These are phyloP conservation scores for Pleurotus ostreatus DNA, from an alignment of 768 basidiomycete genomes.

Conservation along the genomic window DNA sequence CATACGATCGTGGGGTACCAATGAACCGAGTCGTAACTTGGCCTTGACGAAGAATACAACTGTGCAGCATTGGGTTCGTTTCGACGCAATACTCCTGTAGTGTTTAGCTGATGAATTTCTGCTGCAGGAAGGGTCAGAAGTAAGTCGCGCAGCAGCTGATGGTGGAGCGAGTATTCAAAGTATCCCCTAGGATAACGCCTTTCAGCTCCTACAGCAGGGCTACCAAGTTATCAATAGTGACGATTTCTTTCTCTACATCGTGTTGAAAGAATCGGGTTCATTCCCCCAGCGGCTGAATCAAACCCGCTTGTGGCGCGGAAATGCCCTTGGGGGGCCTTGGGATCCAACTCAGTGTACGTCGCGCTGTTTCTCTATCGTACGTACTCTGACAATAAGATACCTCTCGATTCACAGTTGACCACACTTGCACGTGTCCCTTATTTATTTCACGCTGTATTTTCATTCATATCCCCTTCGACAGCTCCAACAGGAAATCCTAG, in stretches of 20 bases:
- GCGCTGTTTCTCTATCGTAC: background rate
- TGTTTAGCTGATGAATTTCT: conserved; percentile 4
- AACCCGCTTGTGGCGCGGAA: conserved; percentile 26
- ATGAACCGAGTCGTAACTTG: conserved; percentile 18
- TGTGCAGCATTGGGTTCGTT: conserved; percentile 3
- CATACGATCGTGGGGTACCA: conserved; percentile 39
- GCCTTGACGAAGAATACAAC: background rate
- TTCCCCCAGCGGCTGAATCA: conserved; percentile 28
- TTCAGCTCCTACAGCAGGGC: conserved; percentile 27
- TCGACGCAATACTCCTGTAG: background rate
- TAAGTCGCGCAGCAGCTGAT: background rate
- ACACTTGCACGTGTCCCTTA: background rate
- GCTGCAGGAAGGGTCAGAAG: background rate
- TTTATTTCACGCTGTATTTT: background rate
- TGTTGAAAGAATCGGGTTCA: conserved; percentile 28
- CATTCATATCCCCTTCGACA: conserved; percentile 19
- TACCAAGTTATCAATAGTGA: conserved; percentile 34
- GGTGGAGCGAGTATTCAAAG: background rate
- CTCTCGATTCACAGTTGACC: background rate
- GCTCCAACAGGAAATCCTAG: conserved; percentile 28
- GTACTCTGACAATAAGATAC: background rate
- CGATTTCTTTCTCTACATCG: conserved; percentile 30
- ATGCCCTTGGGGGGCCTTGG: conserved; percentile 27
- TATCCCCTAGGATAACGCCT: conserved; percentile 24
- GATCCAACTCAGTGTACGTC: conserved; percentile 20